These are phyloP conservation scores for Aspergillus egyptiacus DNA, from an alignment of 495 filamentous ascomycete genomes.

Conservation along the genomic window DNA sequence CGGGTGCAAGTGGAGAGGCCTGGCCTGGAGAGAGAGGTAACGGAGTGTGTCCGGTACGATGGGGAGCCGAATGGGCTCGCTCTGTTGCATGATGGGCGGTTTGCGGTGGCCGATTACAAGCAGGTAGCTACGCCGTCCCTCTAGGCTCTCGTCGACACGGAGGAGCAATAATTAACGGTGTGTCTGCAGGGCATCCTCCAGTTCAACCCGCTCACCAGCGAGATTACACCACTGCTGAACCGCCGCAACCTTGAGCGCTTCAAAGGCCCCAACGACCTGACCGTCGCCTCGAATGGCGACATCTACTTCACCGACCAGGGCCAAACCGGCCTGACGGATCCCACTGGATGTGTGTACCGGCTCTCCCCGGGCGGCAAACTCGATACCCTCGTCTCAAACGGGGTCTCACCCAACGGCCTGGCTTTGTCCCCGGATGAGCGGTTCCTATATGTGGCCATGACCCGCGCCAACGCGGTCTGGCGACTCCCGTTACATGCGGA, in stretches of 20 bases:
- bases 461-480: conserved; percentile 26
- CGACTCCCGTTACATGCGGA: conserved; percentile 23
- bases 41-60: conserved; percentile 21
- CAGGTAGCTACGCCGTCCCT: conserved; percentile 7
- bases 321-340: conserved; percentile 28
- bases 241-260: conserved; percentile 27
- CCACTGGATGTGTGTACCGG: conserved; percentile 24
- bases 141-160: too few species aligned
- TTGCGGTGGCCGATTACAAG: conserved; percentile 28
- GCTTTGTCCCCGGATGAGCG: conserved; percentile 21
- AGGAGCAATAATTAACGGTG: too few species aligned
- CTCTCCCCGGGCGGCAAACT: conserved; percentile 17
- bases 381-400: conserved; percentile 23
- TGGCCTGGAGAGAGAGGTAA: conserved; percentile 12
- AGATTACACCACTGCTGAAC: conserved; percentile 10
- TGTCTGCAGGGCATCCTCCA: conserved; percentile 22
- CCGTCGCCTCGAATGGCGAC: conserved; percentile 18
- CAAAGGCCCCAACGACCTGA: conserved; percentile 30
- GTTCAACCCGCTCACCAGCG: conserved; percentile 13
- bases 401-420: conserved; percentile 26
- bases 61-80: conserved; percentile 27
- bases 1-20: too few species aligned
- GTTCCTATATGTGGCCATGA: conserved; percentile 28
- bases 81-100: conserved; percentile 16
- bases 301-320: conserved; percentile 32